Percentiles rank a stretch among this genome's conserved stretches.
phyloP scores from a whole-genome alignment of 2,329 filamentous ascomycete genomes.

The Botrytis fabae region DNA sequence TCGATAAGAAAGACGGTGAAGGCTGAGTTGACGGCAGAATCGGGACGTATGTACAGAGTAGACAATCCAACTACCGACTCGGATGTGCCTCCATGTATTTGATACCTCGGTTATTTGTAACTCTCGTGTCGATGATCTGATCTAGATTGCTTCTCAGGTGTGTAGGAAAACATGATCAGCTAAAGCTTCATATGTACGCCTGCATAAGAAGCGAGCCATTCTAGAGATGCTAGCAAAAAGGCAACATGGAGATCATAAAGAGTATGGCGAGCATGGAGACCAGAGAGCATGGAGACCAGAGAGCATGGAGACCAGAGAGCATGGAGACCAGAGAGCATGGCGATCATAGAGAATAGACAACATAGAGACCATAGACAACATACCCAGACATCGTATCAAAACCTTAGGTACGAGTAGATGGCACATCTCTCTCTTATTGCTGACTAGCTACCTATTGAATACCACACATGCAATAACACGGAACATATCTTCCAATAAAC shows the following conservation, averaged over 20 bases:
- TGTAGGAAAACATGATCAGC: neutral
- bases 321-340: too few relatives aligned
- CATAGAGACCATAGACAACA: neutral
- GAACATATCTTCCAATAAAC: neutral
- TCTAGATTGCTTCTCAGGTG: too few relatives aligned
- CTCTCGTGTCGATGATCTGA: neutral
- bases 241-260: neutral
- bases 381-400: too few relatives aligned
- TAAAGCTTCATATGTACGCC: neutral
- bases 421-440: neutral
- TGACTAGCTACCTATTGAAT: neutral
- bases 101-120: neutral
- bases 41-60: neutral
- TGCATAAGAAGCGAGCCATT: neutral
- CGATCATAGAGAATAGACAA: too few relatives aligned
- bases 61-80: too few relatives aligned
- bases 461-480: neutral
- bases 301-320: too few relatives aligned
- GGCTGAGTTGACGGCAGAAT: neutral
- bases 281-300: too few relatives aligned
- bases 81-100: neutral
- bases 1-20: constrained; percentile 15
- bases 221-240: neutral
- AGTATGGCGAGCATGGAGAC: neutral
- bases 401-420: too few relatives aligned